These are phyloP conservation scores for Ottelia alismoides DNA, from an alignment of 106 monocot species.

Conservation along the genomic window DNA sequence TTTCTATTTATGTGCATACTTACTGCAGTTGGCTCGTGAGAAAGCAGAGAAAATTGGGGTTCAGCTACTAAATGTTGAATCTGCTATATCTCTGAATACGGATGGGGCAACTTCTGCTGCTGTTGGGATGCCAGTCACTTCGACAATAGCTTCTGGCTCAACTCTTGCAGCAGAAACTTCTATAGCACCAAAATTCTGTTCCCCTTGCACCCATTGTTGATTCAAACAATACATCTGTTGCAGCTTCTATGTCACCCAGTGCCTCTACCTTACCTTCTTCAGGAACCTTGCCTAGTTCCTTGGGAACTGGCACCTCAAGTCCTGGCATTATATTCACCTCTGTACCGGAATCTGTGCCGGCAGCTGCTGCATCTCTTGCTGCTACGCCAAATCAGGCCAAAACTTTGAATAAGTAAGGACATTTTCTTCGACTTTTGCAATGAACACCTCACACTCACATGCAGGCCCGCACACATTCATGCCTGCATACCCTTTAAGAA, in stretches of 20 bases:
- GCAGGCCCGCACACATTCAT: no score
- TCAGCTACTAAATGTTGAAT: slow-evolving; percentile 19
- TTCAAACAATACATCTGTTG: slow-evolving; percentile 5
- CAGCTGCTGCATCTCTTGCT: no score
- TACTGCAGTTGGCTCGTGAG: slow-evolving; percentile 80
- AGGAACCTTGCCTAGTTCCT: no score
- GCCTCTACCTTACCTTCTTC: no score
- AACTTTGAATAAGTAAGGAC: no score
- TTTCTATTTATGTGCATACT: background rate
- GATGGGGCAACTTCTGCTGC: slow-evolving; percentile 6
- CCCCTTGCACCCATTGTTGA: slow-evolving; percentile 12
- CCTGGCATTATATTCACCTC: no score
- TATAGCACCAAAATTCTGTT: slow-evolving; percentile 22
- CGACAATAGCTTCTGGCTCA: slow-evolving; percentile 1
- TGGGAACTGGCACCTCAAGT: no score
- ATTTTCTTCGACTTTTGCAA: no score
- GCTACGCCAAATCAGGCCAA: no score
- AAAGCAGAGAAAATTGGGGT: slow-evolving; percentile 43
- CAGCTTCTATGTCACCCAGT: slow-evolving; percentile 26
- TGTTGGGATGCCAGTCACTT: slow-evolving; percentile 14
- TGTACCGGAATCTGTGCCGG: no score
- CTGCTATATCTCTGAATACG: slow-evolving; percentile 6
- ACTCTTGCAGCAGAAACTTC: slow-evolving; percentile 6
- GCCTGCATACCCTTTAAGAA: no score
- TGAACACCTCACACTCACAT: no score